Evolutionary conservation across 2,329 filamentous ascomycete species (phyloP), one percentile per base, ranked within the genome.

Genomic region (Stromatinia cepivora): DNA sequence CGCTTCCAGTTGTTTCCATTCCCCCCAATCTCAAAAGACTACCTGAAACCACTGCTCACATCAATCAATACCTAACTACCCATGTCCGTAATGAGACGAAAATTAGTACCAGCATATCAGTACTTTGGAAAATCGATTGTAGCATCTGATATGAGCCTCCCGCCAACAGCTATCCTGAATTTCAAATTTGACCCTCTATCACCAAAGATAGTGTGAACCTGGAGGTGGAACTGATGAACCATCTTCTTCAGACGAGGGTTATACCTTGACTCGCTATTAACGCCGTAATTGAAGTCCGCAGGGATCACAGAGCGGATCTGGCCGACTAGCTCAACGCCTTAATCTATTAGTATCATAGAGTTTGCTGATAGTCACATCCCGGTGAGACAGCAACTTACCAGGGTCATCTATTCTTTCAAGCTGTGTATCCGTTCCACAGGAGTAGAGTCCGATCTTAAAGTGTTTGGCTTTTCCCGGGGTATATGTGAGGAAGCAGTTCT

Each of bases 121-220:
- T 42, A 17, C 39, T 15, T 42, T 42, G 54, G 20, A n/a, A 57
- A 57, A 3, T 57, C 28, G 28, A 62, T 62, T 13, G 42, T 62
- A 7, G 58, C 31, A 25, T 48, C 58, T 8, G 42, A 48, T 3
- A 25, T 45, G 7, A 58, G 39, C 7, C 57, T 62, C 3, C 58
- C 53, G 11, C 68, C 56, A 31, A 71, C 58, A 42, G 69, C n/a
- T 28, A 13, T 62, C 17, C 48, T 59, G 48, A 69, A 70, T 10
- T 52, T 64, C 2, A 73, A 42, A 64, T 73, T 73, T 0, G 57
- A 34, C 20, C 69, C 71, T 63, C 59, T 63, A n/a, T 50, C 45
- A 5, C 71, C 66, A 67, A 72, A 73, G 1, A 69, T 45, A 10
- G 72, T 59, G 46, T 67, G 36, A 10, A 67, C 20, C 22, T 63